A percentile compares a stretch with the other conserved stretches of the same genome.
These are phyloP conservation scores for Zygotorulaspora sp. DNA, from an alignment of 805 yeast species.

Conservation along the genomic window DNA sequence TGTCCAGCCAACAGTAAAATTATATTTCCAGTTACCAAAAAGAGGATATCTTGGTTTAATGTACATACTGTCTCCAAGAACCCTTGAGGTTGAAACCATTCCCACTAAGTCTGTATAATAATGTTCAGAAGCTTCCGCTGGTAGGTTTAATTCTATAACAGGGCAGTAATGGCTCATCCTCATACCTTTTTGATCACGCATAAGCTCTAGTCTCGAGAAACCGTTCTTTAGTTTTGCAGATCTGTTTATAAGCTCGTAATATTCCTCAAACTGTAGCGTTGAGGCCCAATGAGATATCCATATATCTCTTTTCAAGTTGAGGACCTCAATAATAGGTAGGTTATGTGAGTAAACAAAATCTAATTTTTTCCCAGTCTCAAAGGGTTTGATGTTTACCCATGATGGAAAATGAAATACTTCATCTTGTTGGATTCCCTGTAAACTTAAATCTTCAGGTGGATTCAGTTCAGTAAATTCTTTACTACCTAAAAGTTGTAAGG, in stretches of 20 bases:
- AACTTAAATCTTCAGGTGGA: constrained; percentile 23
- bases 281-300: constrained; percentile 89
- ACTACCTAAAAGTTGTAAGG: constrained; percentile 37
- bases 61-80: constrained; percentile 39
- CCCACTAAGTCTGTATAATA: constrained; percentile 90
- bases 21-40: constrained; percentile 93
- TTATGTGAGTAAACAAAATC: constrained; percentile 60
- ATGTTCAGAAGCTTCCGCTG: constrained; percentile 51
- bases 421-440: constrained; percentile 40
- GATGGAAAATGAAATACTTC: constrained; percentile 55
- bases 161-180: constrained; percentile 56
- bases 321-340: constrained; percentile 58
- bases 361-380: constrained; percentile 42
- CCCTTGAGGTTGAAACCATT: constrained; percentile 74
- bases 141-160: constrained; percentile 55
- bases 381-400: constrained; percentile 42
- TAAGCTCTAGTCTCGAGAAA: constrained; percentile 77
- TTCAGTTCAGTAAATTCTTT: constrained; percentile 19
- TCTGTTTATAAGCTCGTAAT: constrained; percentile 70
- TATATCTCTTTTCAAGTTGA: constrained; percentile 60
- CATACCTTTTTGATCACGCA: constrained; percentile 47
- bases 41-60: constrained; percentile 89
- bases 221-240: constrained; percentile 69
- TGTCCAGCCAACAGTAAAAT: constrained; percentile 95
- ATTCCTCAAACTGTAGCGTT: constrained; percentile 73